Percentiles rank a stretch among this genome's conserved stretches.
phyloP scores from a whole-genome alignment of 495 filamentous ascomycete species.

The Aspergillus bridgeri region DNA sequence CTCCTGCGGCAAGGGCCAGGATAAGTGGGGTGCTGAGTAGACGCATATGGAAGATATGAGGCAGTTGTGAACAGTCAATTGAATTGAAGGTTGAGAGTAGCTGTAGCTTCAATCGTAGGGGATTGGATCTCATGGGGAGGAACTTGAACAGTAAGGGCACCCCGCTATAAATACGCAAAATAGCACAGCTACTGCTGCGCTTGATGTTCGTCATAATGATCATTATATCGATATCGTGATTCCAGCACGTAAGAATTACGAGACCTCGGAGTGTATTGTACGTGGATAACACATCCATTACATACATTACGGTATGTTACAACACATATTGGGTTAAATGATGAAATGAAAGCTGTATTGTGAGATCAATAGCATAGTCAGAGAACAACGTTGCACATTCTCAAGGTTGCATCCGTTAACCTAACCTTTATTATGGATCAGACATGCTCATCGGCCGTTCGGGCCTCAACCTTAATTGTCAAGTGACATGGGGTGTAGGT shows the following conservation, averaged over 20 bases:
- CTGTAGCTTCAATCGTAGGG: too few relatives aligned
- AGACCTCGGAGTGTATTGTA: neutral
- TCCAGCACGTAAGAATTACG: neutral
- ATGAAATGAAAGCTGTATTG: neutral
- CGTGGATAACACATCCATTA: too few relatives aligned
- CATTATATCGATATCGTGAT: neutral
- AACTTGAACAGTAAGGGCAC: too few relatives aligned
- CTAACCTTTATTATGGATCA: neutral
- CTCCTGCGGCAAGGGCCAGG: neutral
- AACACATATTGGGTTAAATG: too few relatives aligned
- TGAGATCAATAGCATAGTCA: neutral
- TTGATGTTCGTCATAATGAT: neutral
- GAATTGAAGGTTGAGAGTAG: too few relatives aligned
- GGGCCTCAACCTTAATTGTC: neutral
- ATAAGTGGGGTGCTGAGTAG: neutral
- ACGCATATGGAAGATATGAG: neutral
- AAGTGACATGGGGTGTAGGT: too few relatives aligned
- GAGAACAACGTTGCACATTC: neutral
- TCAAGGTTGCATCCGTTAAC: neutral
- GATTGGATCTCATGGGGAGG: too few relatives aligned
- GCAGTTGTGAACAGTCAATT: too few relatives aligned
- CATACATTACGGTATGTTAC: too few relatives aligned
- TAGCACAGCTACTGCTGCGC: too few relatives aligned
- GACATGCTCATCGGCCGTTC: neutral
- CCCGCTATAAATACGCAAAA: too few relatives aligned